These are phyloP conservation scores for Geranomyces variabilis DNA, from an alignment of 192 early-diverging fungal species.

Conservation along the genomic window DNA sequence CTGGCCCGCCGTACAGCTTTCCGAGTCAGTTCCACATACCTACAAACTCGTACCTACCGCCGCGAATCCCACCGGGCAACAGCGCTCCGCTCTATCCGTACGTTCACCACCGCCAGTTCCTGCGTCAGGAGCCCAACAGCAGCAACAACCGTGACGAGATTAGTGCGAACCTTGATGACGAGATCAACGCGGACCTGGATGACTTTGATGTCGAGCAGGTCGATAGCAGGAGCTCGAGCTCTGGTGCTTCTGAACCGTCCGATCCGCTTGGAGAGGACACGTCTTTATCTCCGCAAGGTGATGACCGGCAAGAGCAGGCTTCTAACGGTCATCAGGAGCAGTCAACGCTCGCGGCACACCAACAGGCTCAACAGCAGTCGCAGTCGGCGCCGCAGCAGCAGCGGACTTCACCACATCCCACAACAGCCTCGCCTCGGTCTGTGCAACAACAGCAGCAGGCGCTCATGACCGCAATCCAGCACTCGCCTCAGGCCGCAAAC, in stretches of 20 bases:
- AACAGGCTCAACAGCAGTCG: neutral
- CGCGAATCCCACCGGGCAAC: neutral
- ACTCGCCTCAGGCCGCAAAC: neutral
- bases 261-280: neutral
- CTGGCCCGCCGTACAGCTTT: no score
- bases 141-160: neutral
- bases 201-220: no score
- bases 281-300: neutral
- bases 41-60: neutral
- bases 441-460: neutral
- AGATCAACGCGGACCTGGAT: no score
- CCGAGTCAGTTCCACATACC: neutral
- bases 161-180: no score
- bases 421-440: neutral
- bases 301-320: neutral
- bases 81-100: neutral
- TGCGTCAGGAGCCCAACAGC: neutral
- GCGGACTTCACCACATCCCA: neutral
- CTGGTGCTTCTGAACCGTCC: neutral
- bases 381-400: neutral
- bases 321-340: neutral
- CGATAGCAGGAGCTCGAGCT: neutral
- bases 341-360: neutral
- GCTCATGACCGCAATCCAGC: slow-evolving; percentile 3
- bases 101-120: neutral